A percentile compares a stretch with the other conserved stretches of the same genome.
phyloP scores from a whole-genome alignment of 2,329 filamentous ascomycete genomes.

The Venturia oleaginea region DNA sequence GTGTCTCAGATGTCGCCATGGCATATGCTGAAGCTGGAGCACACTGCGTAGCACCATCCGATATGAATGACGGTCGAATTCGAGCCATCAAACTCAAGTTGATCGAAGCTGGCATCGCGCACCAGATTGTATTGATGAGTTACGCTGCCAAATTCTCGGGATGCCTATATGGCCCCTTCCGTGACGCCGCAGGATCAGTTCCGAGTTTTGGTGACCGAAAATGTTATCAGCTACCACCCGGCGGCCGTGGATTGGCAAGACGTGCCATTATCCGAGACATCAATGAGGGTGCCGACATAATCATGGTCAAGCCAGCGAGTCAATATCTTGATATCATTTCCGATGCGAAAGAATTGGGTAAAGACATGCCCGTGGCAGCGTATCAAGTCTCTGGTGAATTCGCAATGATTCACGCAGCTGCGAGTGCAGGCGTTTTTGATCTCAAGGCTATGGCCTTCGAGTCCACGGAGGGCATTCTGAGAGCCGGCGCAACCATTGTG shows the following conservation, averaged over 20 bases:
- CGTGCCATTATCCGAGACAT: conserved; percentile 87
- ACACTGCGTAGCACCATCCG: conserved; percentile 91
- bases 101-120: conserved; percentile 87
- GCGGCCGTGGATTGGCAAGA: conserved; percentile 81
- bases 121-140: conserved; percentile 89
- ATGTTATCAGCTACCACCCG: conserved; percentile 94
- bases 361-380: conserved; percentile 83
- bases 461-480: conserved; percentile 82
- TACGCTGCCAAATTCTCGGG: conserved; percentile 98
- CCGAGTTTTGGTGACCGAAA: conserved; percentile 90
- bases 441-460: conserved; percentile 92
- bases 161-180: conserved; percentile 93
- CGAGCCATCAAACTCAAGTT: conserved; percentile 96
- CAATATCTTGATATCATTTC: conserved; percentile 97
- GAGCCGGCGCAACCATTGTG: conserved; percentile 87
- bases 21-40: conserved; percentile 93
- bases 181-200: conserved; percentile 83
- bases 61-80: conserved; percentile 98
- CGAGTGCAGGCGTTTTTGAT: conserved; percentile 94
- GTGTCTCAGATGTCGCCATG: conserved; percentile 94
- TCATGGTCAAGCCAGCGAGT: conserved; percentile 97
- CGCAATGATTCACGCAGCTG: conserved; percentile 93
- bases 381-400: conserved; percentile 97
- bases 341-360: conserved; percentile 89
- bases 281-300: conserved; percentile 87